Evolutionary conservation across 2,329 filamentous ascomycete species (phyloP), one percentile per base, ranked within the genome.

Genomic region (Clarireedia monteithiana): DNA sequence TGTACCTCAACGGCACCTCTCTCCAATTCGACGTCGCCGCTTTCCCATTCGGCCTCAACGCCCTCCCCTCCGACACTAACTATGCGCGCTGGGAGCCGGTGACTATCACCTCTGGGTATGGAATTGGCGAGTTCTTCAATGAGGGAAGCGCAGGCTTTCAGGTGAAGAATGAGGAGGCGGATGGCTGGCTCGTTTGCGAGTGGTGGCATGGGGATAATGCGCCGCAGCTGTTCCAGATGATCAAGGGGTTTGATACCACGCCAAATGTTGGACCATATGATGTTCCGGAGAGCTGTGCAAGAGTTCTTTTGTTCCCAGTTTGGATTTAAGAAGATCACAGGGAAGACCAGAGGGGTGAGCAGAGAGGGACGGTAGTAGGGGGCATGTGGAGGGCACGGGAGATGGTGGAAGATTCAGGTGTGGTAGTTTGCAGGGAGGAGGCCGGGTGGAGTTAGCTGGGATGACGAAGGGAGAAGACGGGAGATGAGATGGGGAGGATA

Each of bases 181-280:
- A 60, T 58, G 64, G 64, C 0, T 66, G 64, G 63, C 17, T 65
- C 15, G 63, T 64, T 3, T 66, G 64, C n/a, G 61, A 65, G 39
- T 65, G 63, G 62, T 59, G 36, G 36, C 63, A 64, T 55, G 62
- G 56, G 0, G n/a, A 57, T 20, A 64, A 65, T 54, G 58, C 58
- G 5, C 63, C 62, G n/a, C 63, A 65, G 23, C 26, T 65, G 9
- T 64, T 66, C 34, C 56, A 62, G 49, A 44, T 64, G 51, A 60
- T 64, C 14, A 59, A 57, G 56, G 52, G 56, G 2, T 64, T 61
- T 57, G 59, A 62, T 58, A 40, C n/a, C 4, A 14, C 15, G 12
- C 48, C 20, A 1, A 47, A n/a, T 38, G n/a, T 17, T 34, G 38
- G 38, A 2, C 45, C 60, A 24, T 49, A 53, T 53, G 44, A 53